A percentile compares a stretch with the other conserved stretches of the same genome.
These are phyloP conservation scores for Sicyos edulis DNA, from an alignment of 306 rosid genomes.

Conservation along the genomic window DNA sequence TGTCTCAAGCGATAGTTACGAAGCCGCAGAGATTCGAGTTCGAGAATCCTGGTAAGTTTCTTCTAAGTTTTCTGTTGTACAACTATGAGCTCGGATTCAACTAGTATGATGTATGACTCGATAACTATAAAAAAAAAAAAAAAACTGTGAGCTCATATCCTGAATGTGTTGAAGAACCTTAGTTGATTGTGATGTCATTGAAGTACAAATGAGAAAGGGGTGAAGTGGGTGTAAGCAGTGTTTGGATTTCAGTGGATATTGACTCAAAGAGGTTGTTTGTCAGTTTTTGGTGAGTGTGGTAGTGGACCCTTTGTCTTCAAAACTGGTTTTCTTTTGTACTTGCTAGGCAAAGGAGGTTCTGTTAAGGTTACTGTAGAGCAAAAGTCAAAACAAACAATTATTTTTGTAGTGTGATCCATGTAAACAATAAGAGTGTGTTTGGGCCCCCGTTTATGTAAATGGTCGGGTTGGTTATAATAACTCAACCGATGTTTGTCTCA, in stretches of 20 bases:
- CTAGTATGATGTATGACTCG: too few relatives aligned
- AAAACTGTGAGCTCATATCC: neutral
- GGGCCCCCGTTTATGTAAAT: too few relatives aligned
- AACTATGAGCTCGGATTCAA: neutral
- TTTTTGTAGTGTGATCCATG: conserved; percentile 11
- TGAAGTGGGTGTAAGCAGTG: neutral
- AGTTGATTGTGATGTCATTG: conserved; percentile 10
- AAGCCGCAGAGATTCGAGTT: conserved; percentile 54
- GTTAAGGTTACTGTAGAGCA: conserved; percentile 17
- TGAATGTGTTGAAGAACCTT: neutral
- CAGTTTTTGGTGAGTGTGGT: conserved; percentile 10
- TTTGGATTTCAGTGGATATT: conserved; percentile 15
- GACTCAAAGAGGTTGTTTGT: conserved; percentile 7
- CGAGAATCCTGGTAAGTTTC: conserved; percentile 38
- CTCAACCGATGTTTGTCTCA: too few relatives aligned
- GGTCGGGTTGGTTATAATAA: too few relatives aligned
- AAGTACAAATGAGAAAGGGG: neutral
- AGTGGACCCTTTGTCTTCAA: conserved; percentile 17
- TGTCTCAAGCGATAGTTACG: conserved; percentile 47
- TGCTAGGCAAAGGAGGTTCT: conserved; percentile 14
- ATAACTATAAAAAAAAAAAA: too few relatives aligned
- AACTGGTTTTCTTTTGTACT: conserved; percentile 17
- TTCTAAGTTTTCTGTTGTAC: neutral
- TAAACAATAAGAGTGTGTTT: too few relatives aligned
- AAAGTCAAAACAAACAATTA: conserved; percentile 10